phyloP scores from a whole-genome alignment of 1,284 basidiomycete species.

The Austroboletus niveus region DNA sequence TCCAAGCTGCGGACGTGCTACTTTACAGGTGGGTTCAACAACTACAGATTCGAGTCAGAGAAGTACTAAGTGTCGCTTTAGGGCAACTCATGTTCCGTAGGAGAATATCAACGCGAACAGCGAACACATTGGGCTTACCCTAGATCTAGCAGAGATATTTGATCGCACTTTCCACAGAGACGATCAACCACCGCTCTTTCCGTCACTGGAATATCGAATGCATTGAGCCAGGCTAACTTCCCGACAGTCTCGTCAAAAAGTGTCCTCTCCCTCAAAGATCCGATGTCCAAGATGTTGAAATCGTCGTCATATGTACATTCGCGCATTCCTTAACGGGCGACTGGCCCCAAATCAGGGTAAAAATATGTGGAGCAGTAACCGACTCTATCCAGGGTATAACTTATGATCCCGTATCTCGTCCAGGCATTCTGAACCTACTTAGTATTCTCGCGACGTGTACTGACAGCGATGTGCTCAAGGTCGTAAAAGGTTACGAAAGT shows the following conservation, averaged over 20 bases:
- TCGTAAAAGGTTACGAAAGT: constrained; percentile 52
- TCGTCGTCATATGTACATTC: constrained; percentile 81
- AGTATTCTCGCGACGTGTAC: constrained; percentile 74
- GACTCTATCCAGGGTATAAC: constrained; percentile 74
- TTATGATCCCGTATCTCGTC: constrained; percentile 75
- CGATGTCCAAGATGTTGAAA: constrained; percentile 93
- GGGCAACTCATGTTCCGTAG: constrained; percentile 91
- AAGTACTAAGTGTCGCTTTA: constrained; percentile 28
- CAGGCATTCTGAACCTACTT: constrained; percentile 84
- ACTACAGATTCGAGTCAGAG: neutral
- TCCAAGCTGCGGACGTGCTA: constrained; percentile 93
- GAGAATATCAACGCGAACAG: constrained; percentile 87
- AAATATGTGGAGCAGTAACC: constrained; percentile 83
- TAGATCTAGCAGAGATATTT: constrained; percentile 83
- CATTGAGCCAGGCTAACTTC: neutral
- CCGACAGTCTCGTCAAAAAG: constrained; percentile 69
- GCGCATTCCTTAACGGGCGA: constrained; percentile 83
- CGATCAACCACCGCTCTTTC: constrained; percentile 53
- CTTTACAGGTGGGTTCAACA: constrained; percentile 65
- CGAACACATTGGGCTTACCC: constrained; percentile 79
- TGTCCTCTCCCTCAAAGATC: constrained; percentile 83
- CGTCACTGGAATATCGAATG: constrained; percentile 55
- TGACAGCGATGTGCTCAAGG: constrained; percentile 44
- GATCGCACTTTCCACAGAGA: constrained; percentile 61
- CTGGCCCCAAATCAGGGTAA: constrained; percentile 57